Evolutionary conservation across 2,329 filamentous ascomycete genomes (phyloP), one percentile per base, ranked within the genome.

Genomic region (Falciphora oryzae): DNA sequence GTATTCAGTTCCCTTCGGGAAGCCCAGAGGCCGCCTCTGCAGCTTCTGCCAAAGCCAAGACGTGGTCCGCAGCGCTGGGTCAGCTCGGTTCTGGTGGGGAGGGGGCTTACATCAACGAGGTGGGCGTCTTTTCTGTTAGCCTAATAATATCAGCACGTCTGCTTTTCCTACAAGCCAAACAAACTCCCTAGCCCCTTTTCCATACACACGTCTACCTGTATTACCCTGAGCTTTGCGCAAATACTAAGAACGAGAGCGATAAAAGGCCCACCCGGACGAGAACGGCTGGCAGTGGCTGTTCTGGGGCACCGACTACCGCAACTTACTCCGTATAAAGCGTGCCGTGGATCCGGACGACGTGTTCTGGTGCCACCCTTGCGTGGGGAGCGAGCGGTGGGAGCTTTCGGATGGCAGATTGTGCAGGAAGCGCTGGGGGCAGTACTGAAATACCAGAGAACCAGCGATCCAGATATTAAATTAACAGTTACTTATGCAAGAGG

Each of bases 101-200:
- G 31, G 66, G 63, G 2, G 65, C 66, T 7, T 68, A 68, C 63
- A 64, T 66, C 59, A 68, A 68, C 25, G 66, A 68, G 64, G 63
- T 64, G 5, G 38, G 57, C 27, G 8, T 3, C 11, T 27, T 27
- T 28, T 1, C n/a, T 16, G 8, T 14, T 27, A 10, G 56, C 8
- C 22, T 4, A 28, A 3, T 25, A 3, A 27, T 3, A 2, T 29
- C 22, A 18, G 18, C 22, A 31, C 6, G n/a, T 8, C 27, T 28
- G 32, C 22, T 10, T 11, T 25, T 25, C 60, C 14, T n/a, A n/a
- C n/a, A n/a, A n/a, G n/a, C n/a, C n/a, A n/a, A n/a, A n/a, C n/a
- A n/a, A n/a, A n/a, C n/a, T n/a, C n/a, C n/a, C n/a, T n/a, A n/a
- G n/a, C n/a, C n/a, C n/a, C n/a, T n/a, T n/a, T n/a, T n/a, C n/a